These are phyloP conservation scores for Stemphylium vesicarium DNA, from an alignment of 2,329 filamentous ascomycete genomes.

Conservation along the genomic window DNA sequence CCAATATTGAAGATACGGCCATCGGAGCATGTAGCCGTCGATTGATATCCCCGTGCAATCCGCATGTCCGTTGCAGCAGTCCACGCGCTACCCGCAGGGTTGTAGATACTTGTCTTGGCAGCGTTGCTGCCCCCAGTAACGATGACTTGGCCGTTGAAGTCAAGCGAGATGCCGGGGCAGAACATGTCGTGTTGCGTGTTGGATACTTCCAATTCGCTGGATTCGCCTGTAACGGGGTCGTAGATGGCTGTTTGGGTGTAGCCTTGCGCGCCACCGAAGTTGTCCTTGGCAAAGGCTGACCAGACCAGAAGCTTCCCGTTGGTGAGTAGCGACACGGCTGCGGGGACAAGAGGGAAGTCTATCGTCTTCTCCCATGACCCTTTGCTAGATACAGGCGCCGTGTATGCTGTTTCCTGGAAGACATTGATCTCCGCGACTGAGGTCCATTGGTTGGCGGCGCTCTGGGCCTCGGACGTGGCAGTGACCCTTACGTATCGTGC, in stretches of 20 bases:
- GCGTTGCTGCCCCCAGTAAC: conserved; percentile 62
- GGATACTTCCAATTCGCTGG: conserved; percentile 35
- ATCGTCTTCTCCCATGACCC: conserved; percentile 36
- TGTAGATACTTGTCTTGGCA: conserved; percentile 52
- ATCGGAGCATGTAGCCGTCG: conserved; percentile 58
- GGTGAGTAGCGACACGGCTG: conserved; percentile 30
- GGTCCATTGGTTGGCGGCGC: conserved; percentile 23
- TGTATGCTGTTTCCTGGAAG: conserved; percentile 27
- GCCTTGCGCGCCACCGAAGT: conserved; percentile 28
- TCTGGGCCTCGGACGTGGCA: conserved; percentile 32
- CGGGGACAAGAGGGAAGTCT: conserved; percentile 37
- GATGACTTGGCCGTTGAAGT: conserved; percentile 57
- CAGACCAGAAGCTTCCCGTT: conserved; percentile 36
- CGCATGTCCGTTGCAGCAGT: conserved; percentile 57
- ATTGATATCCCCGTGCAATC: conserved; percentile 65
- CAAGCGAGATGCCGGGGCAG: conserved; percentile 61
- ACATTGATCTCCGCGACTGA: conserved; percentile 36
- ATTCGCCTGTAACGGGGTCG: conserved; percentile 31
- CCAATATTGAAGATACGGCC: conserved; percentile 65
- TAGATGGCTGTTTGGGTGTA: conserved; percentile 44
- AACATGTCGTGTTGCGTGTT: conserved; percentile 63
- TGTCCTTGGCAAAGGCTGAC: conserved; percentile 27
- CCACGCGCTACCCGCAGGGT: conserved; percentile 56
- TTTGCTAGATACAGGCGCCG: conserved; percentile 24
- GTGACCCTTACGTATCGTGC: conserved; percentile 36